Evolutionary conservation across 768 basidiomycete species (phyloP).

Genomic region (Suillus variegatus): DNA sequence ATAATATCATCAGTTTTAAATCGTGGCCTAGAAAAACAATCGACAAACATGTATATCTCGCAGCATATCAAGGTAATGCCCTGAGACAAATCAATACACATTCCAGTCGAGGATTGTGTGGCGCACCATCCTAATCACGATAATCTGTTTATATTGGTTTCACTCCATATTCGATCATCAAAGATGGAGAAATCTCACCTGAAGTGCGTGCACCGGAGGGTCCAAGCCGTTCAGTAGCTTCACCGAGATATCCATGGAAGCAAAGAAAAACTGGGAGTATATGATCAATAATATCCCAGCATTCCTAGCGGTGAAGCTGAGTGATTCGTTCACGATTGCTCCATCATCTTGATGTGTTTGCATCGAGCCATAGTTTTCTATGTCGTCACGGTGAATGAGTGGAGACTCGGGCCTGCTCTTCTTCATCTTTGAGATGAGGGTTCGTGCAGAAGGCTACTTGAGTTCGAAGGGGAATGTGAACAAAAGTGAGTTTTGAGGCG

Average conservation of each 20-base stretch:
- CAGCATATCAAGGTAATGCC: constrained; percentile 54
- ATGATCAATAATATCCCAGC: constrained; percentile 61
- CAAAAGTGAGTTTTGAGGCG: too few species aligned
- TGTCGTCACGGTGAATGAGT: not conserved
- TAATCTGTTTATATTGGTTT: constrained; percentile 36
- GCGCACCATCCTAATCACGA: constrained; percentile 60
- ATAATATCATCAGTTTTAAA: not conserved
- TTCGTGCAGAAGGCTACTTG: not conserved
- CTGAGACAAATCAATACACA: constrained; percentile 29
- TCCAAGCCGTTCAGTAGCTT: constrained; percentile 61
- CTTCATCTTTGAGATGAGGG: not conserved
- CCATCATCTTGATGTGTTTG: not conserved
- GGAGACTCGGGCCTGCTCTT: not conserved
- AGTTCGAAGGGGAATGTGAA: too few species aligned
- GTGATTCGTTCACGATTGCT: not conserved
- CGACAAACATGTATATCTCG: constrained; percentile 48
- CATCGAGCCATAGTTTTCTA: constrained; percentile 1
- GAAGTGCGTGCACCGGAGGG: constrained; percentile 55
- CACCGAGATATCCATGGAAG: constrained; percentile 61
- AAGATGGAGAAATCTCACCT: constrained; percentile 39
- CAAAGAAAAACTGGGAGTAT: constrained; percentile 57
- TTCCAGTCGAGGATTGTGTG: not conserved
- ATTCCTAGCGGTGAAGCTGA: constrained; percentile 37
- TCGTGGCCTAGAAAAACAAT: not conserved
- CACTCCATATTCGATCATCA: not conserved